phyloP scores from a whole-genome alignment of 2,329 filamentous ascomycete genomes.

The Diplodia intermedia region DNA sequence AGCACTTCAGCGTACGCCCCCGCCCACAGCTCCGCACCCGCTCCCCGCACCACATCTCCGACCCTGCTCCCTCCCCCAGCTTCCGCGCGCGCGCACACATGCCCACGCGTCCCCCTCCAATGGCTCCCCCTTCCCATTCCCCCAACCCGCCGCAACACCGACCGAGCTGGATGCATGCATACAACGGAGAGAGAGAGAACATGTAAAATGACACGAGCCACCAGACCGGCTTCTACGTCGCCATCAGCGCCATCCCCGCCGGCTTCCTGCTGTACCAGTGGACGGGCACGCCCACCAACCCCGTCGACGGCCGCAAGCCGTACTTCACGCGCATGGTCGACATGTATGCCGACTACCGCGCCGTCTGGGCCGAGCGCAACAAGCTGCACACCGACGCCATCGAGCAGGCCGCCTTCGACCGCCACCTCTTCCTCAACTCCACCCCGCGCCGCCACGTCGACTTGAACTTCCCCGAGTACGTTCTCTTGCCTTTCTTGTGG shows the following conservation, averaged over 20 bases:
- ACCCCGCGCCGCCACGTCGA: constrained; percentile 57
- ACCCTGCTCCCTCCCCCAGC: neutral
- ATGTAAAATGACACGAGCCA: constrained; percentile 38
- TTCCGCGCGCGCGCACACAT: no score
- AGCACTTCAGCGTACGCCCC: constrained; percentile 60
- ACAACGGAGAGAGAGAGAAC: neutral
- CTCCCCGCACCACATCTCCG: constrained; percentile 24
- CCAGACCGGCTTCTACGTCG: constrained; percentile 56
- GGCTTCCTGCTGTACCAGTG: constrained; percentile 55
- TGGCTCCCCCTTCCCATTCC: no score
- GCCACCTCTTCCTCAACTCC: constrained; percentile 63
- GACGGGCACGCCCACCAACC: constrained; percentile 46
- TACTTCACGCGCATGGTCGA: constrained; percentile 61
- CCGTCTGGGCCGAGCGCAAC: constrained; percentile 63
- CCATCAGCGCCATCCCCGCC: constrained; percentile 55
- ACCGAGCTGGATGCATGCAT: neutral
- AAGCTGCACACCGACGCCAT: constrained; percentile 65
- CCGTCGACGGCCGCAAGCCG: constrained; percentile 46
- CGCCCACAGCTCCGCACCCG: constrained; percentile 7
- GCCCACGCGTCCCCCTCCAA: no score
- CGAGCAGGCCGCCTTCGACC: constrained; percentile 68
- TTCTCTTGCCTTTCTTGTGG: constrained; percentile 35
- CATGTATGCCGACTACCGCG: constrained; percentile 61
- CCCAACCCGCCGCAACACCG: no score
- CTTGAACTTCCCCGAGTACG: constrained; percentile 70